phyloP scores from a whole-genome alignment of 2,329 filamentous ascomycete genomes.

The Myriosclerotinia curreyana region DNA sequence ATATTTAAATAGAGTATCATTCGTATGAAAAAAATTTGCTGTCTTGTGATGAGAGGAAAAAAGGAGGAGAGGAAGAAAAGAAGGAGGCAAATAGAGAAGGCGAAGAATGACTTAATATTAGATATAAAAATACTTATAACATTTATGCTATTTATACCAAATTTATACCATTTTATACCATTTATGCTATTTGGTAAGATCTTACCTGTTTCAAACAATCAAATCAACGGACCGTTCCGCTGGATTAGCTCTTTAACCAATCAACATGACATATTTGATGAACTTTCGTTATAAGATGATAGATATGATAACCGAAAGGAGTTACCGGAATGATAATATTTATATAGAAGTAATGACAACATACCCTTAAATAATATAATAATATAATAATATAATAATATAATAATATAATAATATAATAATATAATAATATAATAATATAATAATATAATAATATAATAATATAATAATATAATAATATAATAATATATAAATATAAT shows the following conservation, averaged over 20 bases:
- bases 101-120: no score
- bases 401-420: no score
- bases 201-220: not conserved
- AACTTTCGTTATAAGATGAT: no score
- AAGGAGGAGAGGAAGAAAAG: not conserved
- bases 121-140: no score
- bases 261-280: not conserved
- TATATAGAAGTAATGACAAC: no score
- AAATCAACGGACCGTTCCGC: constrained; percentile 6
- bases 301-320: not conserved
- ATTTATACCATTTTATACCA: no score
- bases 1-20: not conserved
- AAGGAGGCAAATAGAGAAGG: not conserved
- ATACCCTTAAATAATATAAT: no score
- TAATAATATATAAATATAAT: no score
- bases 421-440: no score
- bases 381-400: no score
- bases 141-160: not conserved
- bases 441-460: no score
- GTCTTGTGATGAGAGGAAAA: constrained; percentile 13
- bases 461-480: no score
- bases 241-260: not conserved
- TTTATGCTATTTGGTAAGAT: not conserved
- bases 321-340: not conserved
- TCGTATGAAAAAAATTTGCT: not conserved